phyloP scores from a whole-genome alignment of 352 stramenopile species.

The Plasmopara halstedii region DNA sequence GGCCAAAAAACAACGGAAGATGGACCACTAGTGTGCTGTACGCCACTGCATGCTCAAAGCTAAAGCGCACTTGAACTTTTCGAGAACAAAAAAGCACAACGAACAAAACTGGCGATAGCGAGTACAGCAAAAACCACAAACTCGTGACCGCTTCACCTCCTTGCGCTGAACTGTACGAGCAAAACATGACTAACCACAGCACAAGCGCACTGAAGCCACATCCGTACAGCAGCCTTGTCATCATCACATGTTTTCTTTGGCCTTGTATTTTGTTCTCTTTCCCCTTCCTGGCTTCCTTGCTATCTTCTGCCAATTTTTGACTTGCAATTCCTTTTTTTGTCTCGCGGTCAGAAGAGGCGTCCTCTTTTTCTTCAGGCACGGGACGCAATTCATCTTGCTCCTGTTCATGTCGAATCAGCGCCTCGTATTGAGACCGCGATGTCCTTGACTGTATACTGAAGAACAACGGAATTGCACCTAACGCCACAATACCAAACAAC shows the following conservation, averaged over 20 bases:
- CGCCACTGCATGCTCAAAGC: slow-evolving; percentile 62
- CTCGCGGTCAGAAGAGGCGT: neutral
- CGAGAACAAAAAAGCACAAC: slow-evolving; percentile 48
- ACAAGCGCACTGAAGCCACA: slow-evolving; percentile 28
- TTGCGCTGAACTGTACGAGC: slow-evolving; percentile 42
- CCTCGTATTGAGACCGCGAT: slow-evolving; percentile 42
- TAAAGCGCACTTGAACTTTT: slow-evolving; percentile 24
- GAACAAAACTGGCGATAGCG: slow-evolving; percentile 53
- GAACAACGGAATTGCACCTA: slow-evolving; percentile 60
- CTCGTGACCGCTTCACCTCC: slow-evolving; percentile 16
- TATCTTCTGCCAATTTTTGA: neutral
- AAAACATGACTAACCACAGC: slow-evolving; percentile 68
- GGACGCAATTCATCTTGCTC: slow-evolving; percentile 9
- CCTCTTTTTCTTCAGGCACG: slow-evolving; percentile 12
- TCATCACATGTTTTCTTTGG: slow-evolving; percentile 8
- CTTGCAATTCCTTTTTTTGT: neutral
- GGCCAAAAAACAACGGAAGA: slow-evolving; percentile 70
- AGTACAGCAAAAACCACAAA: slow-evolving; percentile 61
- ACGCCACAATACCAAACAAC: slow-evolving; percentile 60
- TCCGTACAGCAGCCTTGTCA: slow-evolving; percentile 34
- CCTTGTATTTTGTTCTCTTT: neutral
- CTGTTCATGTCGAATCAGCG: slow-evolving; percentile 26
- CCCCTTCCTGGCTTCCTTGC: neutral
- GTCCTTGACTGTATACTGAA: slow-evolving; percentile 54
- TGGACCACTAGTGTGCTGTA: slow-evolving; percentile 77